Conservation (phyloP, 2,329 filamentous ascomycete genomes). For the Phyllosticta citrichinensis region DNA sequence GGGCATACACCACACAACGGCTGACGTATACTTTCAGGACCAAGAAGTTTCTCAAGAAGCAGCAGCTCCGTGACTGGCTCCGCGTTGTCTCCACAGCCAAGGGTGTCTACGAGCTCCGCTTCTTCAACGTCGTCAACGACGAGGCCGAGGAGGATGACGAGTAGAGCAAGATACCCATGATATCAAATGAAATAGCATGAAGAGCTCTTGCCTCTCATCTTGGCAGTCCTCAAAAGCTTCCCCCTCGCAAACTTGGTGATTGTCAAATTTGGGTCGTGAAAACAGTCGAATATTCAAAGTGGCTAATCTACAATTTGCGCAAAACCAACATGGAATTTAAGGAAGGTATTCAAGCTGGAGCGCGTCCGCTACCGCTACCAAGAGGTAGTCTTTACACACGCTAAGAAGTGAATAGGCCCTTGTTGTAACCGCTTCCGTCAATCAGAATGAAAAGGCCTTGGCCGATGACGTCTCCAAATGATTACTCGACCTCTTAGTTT, state of each 20-base stretch:
- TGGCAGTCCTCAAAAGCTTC: neutral
- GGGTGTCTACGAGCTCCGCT: slow-evolving; percentile 99
- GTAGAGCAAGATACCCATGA: slow-evolving; percentile 45
- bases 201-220: neutral
- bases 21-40: slow-evolving; percentile 50
- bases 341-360: neutral
- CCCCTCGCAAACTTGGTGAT: neutral
- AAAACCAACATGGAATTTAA: neutral
- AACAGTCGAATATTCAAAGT: neutral
- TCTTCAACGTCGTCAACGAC: slow-evolving; percentile 99
- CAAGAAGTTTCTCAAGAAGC: slow-evolving; percentile 99
- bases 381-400: neutral
- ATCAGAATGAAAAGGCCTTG: neutral
- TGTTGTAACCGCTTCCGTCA: neutral
- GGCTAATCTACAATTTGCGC: neutral
- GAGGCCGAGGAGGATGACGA: slow-evolving; percentile 97
- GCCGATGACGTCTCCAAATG: neutral
- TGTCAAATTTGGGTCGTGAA: neutral
- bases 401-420: neutral
- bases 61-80: slow-evolving; percentile 99
- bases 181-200: neutral
- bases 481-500: neutral
- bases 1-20: neutral
- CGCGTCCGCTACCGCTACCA: neutral
- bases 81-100: slow-evolving; percentile 96